These are phyloP conservation scores for Talaromyces marneffei DNA, from an alignment of 2,329 filamentous ascomycete species.

Conservation along the genomic window DNA sequence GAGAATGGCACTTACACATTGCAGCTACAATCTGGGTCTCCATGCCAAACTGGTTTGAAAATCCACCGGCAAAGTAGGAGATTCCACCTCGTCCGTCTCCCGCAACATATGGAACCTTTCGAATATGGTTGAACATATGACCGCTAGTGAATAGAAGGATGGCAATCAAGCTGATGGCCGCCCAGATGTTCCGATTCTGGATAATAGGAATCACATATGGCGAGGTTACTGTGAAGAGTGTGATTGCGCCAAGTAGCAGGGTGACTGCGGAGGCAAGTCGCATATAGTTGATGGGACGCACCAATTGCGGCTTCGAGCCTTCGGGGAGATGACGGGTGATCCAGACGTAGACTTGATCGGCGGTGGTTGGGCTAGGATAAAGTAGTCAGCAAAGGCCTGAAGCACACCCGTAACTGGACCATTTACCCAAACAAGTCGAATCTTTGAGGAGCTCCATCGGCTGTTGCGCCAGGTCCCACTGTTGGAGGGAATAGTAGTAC, in stretches of 20 bases:
- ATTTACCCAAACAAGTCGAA: slow-evolving; percentile 83
- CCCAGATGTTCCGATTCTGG: slow-evolving; percentile 91
- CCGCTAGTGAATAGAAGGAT: slow-evolving; percentile 92
- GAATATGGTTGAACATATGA: slow-evolving; percentile 99
- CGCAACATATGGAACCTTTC: slow-evolving; percentile 86
- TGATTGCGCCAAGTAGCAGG: slow-evolving; percentile 62
- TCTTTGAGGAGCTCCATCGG: slow-evolving; percentile 63
- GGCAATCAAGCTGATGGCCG: slow-evolving; percentile 76
- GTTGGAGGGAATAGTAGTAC: slow-evolving; percentile 84
- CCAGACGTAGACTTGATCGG: slow-evolving; percentile 75
- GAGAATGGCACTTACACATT: slow-evolving; percentile 65
- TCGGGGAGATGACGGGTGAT: slow-evolving; percentile 71
- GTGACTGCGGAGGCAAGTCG: slow-evolving; percentile 64
- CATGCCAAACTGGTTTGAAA: slow-evolving; percentile 87
- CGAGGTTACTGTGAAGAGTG: slow-evolving; percentile 63
- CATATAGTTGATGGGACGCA: slow-evolving; percentile 81
- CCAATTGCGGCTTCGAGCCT: slow-evolving; percentile 68
- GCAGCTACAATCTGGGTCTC: slow-evolving; percentile 94
- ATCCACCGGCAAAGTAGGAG: slow-evolving; percentile 83
- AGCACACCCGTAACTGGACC: background rate
- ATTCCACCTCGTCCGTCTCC: slow-evolving; percentile 81
- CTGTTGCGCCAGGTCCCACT: slow-evolving; percentile 67
- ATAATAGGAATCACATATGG: slow-evolving; percentile 76
- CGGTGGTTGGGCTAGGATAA: slow-evolving; percentile 57
- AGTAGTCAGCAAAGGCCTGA: slow-evolving; percentile 7